Conservation (phyloP, 371 early-diverging fungal genomes). For the Mortierella polycephala region DNA sequence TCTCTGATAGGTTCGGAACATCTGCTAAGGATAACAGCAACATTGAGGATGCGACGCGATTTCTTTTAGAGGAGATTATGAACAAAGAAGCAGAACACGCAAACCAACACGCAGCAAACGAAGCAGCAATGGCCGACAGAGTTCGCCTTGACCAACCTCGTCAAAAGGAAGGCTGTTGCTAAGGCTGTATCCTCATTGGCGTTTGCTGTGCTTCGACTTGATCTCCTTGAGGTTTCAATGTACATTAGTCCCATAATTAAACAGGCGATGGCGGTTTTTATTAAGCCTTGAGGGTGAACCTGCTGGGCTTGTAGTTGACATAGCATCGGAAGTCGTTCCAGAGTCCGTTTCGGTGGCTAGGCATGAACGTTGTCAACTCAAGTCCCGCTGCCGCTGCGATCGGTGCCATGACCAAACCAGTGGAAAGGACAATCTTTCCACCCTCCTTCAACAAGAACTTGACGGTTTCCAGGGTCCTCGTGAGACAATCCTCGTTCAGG, state of each 20-base stretch:
- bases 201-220: too few species aligned
- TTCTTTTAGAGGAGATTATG: conserved; percentile 59
- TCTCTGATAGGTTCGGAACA: conserved; percentile 77
- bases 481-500: conserved; percentile 74
- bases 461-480: conserved; percentile 69
- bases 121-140: conserved; percentile 29
- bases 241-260: conserved; percentile 15
- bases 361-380: conserved; percentile 60
- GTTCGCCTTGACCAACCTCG: conserved; percentile 35
- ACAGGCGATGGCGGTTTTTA: too few species aligned
- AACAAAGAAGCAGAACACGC: conserved; percentile 46
- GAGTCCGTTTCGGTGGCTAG: conserved; percentile 68
- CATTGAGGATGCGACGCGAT: conserved; percentile 71
- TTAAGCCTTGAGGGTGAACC: conserved; percentile 34
- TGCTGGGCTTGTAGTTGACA: conserved; percentile 64
- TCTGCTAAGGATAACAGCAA: conserved; percentile 76
- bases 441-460: conserved; percentile 57
- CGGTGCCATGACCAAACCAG: conserved; percentile 60
- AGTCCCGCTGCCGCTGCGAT: conserved; percentile 19
- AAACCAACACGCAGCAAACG: conserved; percentile 23
- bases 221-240: too few species aligned
- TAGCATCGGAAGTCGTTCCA: conserved; percentile 78
- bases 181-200: too few species aligned
- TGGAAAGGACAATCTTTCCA: conserved; percentile 69
- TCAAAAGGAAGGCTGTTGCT: conserved; percentile 44